These are phyloP conservation scores for Talaromyces pinophilus DNA, from an alignment of 2,329 filamentous ascomycete genomes.

Conservation along the genomic window DNA sequence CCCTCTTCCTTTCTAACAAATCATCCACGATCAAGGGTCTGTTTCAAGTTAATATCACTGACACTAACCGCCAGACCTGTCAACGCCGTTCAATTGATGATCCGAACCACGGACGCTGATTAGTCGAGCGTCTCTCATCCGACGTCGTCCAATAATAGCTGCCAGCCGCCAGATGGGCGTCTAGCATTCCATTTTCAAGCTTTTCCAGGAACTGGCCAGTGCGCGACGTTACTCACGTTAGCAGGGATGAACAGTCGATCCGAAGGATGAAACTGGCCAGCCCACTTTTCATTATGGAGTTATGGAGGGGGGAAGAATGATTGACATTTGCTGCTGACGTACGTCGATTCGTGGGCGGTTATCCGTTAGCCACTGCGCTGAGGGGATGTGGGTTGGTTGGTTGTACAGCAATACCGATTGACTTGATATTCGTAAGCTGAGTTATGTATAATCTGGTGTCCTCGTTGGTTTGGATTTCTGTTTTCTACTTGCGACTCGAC, in stretches of 20 bases:
- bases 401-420: background rate
- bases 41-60: background rate
- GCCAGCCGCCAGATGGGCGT: background rate
- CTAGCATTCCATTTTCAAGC: background rate
- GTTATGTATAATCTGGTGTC: background rate
- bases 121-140: background rate
- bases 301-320: background rate
- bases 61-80: background rate
- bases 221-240: background rate
- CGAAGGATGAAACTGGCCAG: background rate
- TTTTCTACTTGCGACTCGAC: background rate
- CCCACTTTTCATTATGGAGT: slow-evolving; percentile 5
- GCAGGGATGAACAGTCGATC: background rate
- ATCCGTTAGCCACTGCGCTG: background rate
- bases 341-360: slow-evolving; percentile 1
- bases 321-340: background rate
- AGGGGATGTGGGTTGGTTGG: background rate
- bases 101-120: background rate
- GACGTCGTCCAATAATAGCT: background rate
- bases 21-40: background rate
- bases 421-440: background rate
- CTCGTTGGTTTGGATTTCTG: background rate
- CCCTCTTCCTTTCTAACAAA: background rate
- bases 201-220: background rate
- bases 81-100: background rate